phyloP scores from a whole-genome alignment of 176 grass and related monocot genomes.

The Canna indica region DNA sequence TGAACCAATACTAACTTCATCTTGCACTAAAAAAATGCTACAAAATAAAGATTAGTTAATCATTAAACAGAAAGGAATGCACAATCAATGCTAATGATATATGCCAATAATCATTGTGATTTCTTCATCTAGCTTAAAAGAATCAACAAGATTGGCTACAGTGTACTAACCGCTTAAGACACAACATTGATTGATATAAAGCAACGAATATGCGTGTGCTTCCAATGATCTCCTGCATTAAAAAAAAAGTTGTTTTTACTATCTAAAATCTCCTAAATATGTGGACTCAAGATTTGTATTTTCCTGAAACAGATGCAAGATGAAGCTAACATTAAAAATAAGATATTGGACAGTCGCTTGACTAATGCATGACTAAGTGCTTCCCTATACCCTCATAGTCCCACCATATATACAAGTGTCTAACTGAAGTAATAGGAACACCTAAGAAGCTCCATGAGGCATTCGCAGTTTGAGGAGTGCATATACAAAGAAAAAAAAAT shows the following conservation, averaged over 20 bases:
- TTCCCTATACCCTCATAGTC: neutral
- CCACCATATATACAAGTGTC: no score
- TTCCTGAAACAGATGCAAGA: neutral
- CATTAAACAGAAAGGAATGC: neutral
- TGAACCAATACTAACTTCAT: neutral
- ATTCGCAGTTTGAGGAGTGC: neutral
- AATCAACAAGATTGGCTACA: slow-evolving; percentile 8
- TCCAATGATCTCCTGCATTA: slow-evolving; percentile 76
- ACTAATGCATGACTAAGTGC: neutral
- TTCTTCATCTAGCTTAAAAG: slow-evolving; percentile 5
- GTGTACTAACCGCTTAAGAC: slow-evolving; percentile 52
- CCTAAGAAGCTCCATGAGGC: neutral
- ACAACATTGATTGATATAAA: slow-evolving; percentile 77
- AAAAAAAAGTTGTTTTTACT: neutral
- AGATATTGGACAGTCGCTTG: neutral
- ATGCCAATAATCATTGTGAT: neutral
- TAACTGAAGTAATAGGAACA: neutral
- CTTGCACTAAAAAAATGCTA: neutral
- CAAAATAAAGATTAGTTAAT: neutral
- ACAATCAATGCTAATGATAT: neutral
- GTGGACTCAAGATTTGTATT: neutral
- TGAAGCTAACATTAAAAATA: neutral
- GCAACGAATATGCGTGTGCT: slow-evolving; percentile 80
- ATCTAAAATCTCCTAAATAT: slow-evolving; percentile 12
- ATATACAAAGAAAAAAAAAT: neutral